These are phyloP conservation scores for Penicillium paxilli DNA, from an alignment of 495 filamentous ascomycete species.

Conservation along the genomic window DNA sequence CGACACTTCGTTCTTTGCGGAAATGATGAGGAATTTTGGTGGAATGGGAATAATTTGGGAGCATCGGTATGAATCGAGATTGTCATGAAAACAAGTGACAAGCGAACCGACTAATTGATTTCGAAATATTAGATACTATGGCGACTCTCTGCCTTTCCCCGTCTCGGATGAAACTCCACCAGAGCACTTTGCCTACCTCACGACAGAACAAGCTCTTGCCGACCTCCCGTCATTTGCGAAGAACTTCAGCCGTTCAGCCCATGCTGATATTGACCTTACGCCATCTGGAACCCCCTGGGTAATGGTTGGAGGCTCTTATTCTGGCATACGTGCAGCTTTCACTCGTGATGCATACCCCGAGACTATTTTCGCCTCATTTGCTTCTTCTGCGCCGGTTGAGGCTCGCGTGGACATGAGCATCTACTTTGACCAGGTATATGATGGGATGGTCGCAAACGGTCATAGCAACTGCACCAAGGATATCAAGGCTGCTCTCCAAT, in stretches of 20 bases:
- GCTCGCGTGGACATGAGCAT: conserved; percentile 56
- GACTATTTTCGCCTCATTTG: conserved; percentile 54
- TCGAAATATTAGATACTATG: conserved; percentile 48
- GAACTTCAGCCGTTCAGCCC: conserved; percentile 41
- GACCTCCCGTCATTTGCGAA: conserved; percentile 54
- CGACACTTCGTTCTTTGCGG: conserved; percentile 39
- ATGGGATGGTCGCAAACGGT: conserved; percentile 51
- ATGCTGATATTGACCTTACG: conserved; percentile 38
- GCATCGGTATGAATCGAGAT: conserved; percentile 45
- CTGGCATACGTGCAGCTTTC: conserved; percentile 56
- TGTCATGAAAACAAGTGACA: not conserved
- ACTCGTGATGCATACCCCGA: conserved; percentile 57
- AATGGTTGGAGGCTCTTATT: conserved; percentile 59
- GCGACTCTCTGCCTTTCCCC: conserved; percentile 49
- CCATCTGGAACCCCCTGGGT: conserved; percentile 56
- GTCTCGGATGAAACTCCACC: conserved; percentile 44
- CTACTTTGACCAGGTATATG: conserved; percentile 57
- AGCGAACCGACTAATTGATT: conserved; percentile 10
- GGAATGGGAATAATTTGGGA: conserved; percentile 61
- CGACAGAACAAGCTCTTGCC: conserved; percentile 51
- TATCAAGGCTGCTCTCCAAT: conserved; percentile 49
- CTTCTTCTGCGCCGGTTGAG: conserved; percentile 58
- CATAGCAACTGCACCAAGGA: conserved; percentile 54
- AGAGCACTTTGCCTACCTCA: conserved; percentile 51
- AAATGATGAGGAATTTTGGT: conserved; percentile 45